phyloP scores from a whole-genome alignment of 805 yeast genomes.

The Myxozyma geophila region DNA sequence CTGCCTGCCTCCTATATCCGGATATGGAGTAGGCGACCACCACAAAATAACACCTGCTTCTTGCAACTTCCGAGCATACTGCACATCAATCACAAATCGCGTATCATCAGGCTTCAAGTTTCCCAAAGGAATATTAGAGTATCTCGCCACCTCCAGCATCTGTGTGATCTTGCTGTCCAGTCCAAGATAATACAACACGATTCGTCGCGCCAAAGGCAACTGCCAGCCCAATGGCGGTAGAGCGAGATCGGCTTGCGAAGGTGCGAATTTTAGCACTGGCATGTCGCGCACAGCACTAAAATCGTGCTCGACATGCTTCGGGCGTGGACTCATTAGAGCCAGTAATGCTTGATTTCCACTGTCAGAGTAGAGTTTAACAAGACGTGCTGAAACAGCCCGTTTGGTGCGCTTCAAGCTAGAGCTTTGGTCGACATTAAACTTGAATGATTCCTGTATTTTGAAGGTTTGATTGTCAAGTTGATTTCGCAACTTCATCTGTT shows the following conservation, averaged over 20 bases:
- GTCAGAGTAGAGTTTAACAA: slow-evolving; percentile 15
- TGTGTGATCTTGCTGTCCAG: slow-evolving; percentile 74
- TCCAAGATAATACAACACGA: slow-evolving; percentile 72
- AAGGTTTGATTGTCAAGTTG: slow-evolving; percentile 46
- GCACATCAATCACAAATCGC: slow-evolving; percentile 80
- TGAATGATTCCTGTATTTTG: slow-evolving; percentile 56
- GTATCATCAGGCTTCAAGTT: slow-evolving; percentile 78
- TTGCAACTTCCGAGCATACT: slow-evolving; percentile 76
- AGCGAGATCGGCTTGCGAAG: slow-evolving; percentile 61
- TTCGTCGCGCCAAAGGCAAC: slow-evolving; percentile 61
- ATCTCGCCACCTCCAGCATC: slow-evolving; percentile 66
- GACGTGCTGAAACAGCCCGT: slow-evolving; percentile 51
- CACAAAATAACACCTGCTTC: slow-evolving; percentile 75
- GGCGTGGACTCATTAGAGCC: slow-evolving; percentile 26
- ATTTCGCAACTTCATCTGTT: slow-evolving; percentile 45
- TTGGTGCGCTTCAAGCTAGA: slow-evolving; percentile 60
- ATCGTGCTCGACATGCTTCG: slow-evolving; percentile 50
- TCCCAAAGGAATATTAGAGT: slow-evolving; percentile 83
- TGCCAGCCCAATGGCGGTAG: slow-evolving; percentile 87
- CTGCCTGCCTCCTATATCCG: slow-evolving; percentile 85
- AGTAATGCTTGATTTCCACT: slow-evolving; percentile 26
- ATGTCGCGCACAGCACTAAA: slow-evolving; percentile 57
- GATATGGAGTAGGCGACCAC: slow-evolving; percentile 86
- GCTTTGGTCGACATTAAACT: slow-evolving; percentile 60
- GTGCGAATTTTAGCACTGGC: slow-evolving; percentile 59